These are phyloP conservation scores for Nyssa sinensis DNA, from an alignment of 148 eudicot genomes.

Conservation along the genomic window DNA sequence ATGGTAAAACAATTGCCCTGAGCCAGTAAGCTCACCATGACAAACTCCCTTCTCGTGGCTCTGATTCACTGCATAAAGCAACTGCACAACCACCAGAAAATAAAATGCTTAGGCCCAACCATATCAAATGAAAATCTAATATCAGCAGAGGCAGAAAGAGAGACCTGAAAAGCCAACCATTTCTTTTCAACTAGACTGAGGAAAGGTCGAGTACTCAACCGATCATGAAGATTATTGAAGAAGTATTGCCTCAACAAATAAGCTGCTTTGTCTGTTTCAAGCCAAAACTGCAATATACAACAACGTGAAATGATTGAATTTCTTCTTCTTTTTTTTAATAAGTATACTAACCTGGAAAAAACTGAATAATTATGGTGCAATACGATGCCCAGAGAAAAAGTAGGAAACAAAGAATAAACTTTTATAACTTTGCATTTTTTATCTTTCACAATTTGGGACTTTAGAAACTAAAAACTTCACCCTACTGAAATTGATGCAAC, in stretches of 20 bases:
- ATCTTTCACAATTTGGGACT: too few relatives aligned
- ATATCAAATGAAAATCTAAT: neutral
- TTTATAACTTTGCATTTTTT: too few relatives aligned
- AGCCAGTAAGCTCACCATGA: constrained; percentile 68
- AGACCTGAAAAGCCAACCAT: constrained; percentile 98
- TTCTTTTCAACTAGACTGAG: constrained; percentile 92
- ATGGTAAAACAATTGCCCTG: neutral
- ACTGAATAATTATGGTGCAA: too few relatives aligned
- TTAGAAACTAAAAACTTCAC: neutral
- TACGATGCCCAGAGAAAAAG: neutral
- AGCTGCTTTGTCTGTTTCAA: constrained; percentile 97
- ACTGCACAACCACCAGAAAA: constrained; percentile 41
- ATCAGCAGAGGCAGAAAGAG: constrained; percentile 1
- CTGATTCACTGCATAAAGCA: constrained; percentile 87
- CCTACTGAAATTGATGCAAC: too few relatives aligned
- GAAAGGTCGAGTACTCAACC: constrained; percentile 92
- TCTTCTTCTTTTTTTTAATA: too few relatives aligned
- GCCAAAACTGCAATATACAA: constrained; percentile 91
- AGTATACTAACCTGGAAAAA: neutral
- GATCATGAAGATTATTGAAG: constrained; percentile 93
- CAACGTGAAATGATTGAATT: too few relatives aligned
- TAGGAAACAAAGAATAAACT: neutral
- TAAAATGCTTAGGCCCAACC: constrained; percentile 6
- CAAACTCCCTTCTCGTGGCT: constrained; percentile 88
- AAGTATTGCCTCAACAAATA: constrained; percentile 90